Percentiles rank a stretch among this genome's conserved stretches.
phyloP scores from a whole-genome alignment of 768 basidiomycete species.

The Leucosporidium creatinivorum region DNA sequence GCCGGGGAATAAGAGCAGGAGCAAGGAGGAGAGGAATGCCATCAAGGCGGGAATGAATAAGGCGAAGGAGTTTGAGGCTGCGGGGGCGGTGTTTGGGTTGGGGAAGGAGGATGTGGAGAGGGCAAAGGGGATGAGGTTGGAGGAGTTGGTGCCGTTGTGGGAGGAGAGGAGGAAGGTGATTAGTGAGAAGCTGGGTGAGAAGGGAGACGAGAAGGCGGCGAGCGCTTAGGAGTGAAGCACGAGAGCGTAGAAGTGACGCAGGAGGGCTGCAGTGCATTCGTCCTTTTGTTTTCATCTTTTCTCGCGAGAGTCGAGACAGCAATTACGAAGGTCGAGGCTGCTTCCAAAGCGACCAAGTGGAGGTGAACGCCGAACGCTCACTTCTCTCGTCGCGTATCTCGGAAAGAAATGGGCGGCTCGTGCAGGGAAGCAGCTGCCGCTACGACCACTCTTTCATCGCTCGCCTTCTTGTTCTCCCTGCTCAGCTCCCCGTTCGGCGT shows the following conservation, averaged over 20 bases:
- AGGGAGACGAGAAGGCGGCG: not conserved
- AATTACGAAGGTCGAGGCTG: no score
- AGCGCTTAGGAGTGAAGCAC: not conserved
- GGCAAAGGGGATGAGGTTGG: not conserved
- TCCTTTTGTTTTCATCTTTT: no score
- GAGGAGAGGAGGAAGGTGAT: constrained; percentile 25
- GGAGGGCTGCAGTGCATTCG: no score
- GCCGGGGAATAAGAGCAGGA: not conserved
- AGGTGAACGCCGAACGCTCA: no score
- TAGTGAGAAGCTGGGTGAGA: not conserved
- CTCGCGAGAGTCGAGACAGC: no score
- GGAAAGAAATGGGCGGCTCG: no score
- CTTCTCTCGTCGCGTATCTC: no score
- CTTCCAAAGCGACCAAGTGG: no score
- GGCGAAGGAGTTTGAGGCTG: constrained; percentile 20
- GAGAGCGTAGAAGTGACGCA: not conserved
- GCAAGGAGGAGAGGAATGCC: constrained; percentile 1
- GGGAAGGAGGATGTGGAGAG: not conserved
- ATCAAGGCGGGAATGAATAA: constrained; percentile 27
- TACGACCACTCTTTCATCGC: no score
- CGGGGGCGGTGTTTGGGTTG: constrained; percentile 15
- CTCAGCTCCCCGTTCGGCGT: no score
- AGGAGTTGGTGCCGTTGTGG: constrained; percentile 20
- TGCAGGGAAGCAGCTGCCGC: no score
- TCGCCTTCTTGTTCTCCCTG: no score